phyloP scores from a whole-genome alignment of 1,139 yeast species.

The Geotrichum macrosporum region DNA sequence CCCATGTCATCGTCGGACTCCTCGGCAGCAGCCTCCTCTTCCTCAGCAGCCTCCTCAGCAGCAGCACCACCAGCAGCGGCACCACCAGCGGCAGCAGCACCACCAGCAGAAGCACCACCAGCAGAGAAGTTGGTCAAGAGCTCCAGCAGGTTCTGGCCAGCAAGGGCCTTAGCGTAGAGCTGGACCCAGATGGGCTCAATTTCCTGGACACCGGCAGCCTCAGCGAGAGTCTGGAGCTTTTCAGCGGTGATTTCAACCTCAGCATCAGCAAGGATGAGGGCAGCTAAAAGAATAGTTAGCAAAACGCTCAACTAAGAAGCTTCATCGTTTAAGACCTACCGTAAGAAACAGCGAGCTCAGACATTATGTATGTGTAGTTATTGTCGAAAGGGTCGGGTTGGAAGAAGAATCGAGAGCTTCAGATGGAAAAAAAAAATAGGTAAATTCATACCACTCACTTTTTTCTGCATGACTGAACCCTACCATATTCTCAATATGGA shows the following conservation, averaged over 20 bases:
- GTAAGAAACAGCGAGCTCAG: conserved; percentile 22
- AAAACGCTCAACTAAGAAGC: neutral
- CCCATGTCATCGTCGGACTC: conserved; percentile 41
- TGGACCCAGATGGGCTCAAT: conserved; percentile 54
- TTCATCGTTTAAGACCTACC: conserved; percentile 9
- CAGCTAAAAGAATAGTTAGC: conserved; percentile 48
- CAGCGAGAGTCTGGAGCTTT: conserved; percentile 77
- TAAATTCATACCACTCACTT: neutral
- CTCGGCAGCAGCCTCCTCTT: conserved; percentile 34
- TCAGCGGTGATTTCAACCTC: conserved; percentile 93
- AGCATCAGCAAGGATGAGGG: conserved; percentile 96
- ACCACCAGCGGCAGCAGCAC: conserved; percentile 47
- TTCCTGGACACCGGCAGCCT: conserved; percentile 78
- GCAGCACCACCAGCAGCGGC: conserved; percentile 60
- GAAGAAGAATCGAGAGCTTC: neutral
- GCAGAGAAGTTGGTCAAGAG: conserved; percentile 79
- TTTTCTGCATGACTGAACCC: neutral
- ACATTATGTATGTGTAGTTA: conserved; percentile 15
- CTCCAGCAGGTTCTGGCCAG: conserved; percentile 47
- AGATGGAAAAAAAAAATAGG: neutral
- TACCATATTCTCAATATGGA: neutral
- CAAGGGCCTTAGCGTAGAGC: conserved; percentile 87
- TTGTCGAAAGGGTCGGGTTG: conserved; percentile 11
- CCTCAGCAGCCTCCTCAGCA: conserved; percentile 59
- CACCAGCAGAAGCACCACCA: conserved; percentile 76